Percentiles rank a stretch among this genome's conserved stretches.
phyloP scores from a whole-genome alignment of 345 rosid species.

The Eucalyptus curtisii region DNA sequence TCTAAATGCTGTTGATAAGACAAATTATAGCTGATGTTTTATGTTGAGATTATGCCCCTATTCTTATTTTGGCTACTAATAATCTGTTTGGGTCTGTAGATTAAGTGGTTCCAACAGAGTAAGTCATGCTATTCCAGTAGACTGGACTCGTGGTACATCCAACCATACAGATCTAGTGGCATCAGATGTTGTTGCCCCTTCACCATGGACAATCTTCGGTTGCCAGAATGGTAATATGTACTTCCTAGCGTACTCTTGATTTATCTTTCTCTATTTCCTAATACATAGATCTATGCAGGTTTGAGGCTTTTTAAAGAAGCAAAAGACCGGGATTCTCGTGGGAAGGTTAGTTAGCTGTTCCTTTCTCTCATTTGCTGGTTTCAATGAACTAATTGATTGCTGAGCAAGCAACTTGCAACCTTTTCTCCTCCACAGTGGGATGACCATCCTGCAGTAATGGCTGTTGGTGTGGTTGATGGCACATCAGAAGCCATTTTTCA shows the following conservation, averaged over 20 bases:
- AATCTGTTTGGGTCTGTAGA: constrained; percentile 18
- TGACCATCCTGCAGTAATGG: constrained; percentile 98
- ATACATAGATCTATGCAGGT: constrained; percentile 31
- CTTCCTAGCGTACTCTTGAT: neutral
- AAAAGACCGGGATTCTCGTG: constrained; percentile 63
- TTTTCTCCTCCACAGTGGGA: constrained; percentile 50
- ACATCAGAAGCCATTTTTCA: constrained; percentile 91
- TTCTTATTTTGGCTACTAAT: neutral
- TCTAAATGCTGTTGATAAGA: neutral
- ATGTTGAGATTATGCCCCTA: neutral
- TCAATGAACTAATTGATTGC: neutral
- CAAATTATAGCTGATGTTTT: neutral
- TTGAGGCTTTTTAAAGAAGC: constrained; percentile 88
- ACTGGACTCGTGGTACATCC: constrained; percentile 64
- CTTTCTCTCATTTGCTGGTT: neutral
- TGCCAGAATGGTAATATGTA: constrained; percentile 71
- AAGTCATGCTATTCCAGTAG: constrained; percentile 33
- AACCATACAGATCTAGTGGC: constrained; percentile 41
- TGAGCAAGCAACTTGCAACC: neutral
- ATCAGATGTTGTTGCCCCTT: constrained; percentile 88
- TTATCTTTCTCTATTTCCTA: neutral
- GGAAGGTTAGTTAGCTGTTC: constrained; percentile 34
- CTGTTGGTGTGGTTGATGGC: constrained; percentile 90
- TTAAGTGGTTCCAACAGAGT: constrained; percentile 44
- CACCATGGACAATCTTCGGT: constrained; percentile 90